Evolutionary conservation across 371 early-diverging fungal genomes (phyloP), one percentile per base, ranked within the genome.

Genomic region (Syncephalastrum contaminatum): DNA sequence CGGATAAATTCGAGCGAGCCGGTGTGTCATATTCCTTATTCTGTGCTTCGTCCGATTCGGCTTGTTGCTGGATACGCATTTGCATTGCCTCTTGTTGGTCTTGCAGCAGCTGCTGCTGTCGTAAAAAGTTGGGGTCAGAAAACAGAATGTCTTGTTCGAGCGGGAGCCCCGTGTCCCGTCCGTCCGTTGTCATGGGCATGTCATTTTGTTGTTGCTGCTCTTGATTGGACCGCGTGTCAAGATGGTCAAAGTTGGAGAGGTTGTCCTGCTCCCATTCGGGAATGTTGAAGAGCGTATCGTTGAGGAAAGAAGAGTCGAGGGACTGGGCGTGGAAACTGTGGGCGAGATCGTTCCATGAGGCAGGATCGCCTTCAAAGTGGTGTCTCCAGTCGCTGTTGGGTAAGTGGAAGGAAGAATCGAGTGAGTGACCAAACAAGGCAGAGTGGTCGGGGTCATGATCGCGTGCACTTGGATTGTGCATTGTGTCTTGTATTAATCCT

Each of bases 101-200:
- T 39, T 66, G 66, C 41, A 66, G 30, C 18, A 61, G 54, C 10
- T 66, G 66, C 24, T 66, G 66, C 21, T 66, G 66, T 41, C 58
- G 62, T 22, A 62, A 8, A 55, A 66, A 66, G 19, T 61, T 58
- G 14, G 66, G 66, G 48, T 66, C 66, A 18, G 61, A 60, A 36
- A 66, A 27, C n/a, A 66, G 53, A 48, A 66, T 66, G 12, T 48
- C 66, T 48, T 66, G 66, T 21, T 63, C 44, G 8, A 56, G 53
- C 24, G 47, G 56, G 13, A 58, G 51, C n/a, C 52, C 53, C n/a
- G 59, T 12, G 2, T 54, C 41, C 22, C 43, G 16, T 12, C 41
- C 20, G 19, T 51, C 39, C 10, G 51, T 36, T 14, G 51, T 12
- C 51, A 39, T n/a, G 5, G 51, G 13, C 51, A 51, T 13, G 40